Evolutionary conservation across 306 rosid genomes (phyloP).

Genomic region (Inga oerstediana): DNA sequence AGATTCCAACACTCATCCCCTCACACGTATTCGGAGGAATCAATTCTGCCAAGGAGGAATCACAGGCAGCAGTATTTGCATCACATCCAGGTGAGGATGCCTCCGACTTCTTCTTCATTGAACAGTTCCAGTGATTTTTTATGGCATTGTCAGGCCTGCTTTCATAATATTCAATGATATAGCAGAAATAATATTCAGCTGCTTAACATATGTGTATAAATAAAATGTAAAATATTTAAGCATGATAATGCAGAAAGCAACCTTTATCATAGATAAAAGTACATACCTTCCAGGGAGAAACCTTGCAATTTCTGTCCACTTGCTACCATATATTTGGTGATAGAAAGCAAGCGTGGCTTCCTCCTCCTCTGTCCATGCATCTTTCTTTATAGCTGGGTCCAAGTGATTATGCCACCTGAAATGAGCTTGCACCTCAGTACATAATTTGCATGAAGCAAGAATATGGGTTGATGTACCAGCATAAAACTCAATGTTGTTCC

Average conservation of each 20-base stretch:
- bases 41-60: conserved; percentile 30
- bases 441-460: too few relatives aligned
- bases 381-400: conserved; percentile 56
- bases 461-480: too few relatives aligned
- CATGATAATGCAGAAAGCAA: not conserved
- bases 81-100: conserved; percentile 41
- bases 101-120: conserved; percentile 48
- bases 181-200: not conserved
- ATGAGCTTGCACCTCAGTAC: not conserved
- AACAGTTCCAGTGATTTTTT: conserved; percentile 69
- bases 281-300: conserved; percentile 75
- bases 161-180: conserved; percentile 21
- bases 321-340: conserved; percentile 58
- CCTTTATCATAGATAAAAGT: not conserved
- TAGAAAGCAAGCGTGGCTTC: conserved; percentile 46
- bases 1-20: not conserved
- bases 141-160: conserved; percentile 69
- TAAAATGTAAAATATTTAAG: not conserved
- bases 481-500: not conserved
- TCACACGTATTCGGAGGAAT: not conserved
- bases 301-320: conserved; percentile 74
- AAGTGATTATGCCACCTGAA: conserved; percentile 75
- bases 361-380: conserved; percentile 64
- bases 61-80: not conserved
- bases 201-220: not conserved